Conservation (phyloP, 116 monocot species). For the Zostera marina region DNA sequence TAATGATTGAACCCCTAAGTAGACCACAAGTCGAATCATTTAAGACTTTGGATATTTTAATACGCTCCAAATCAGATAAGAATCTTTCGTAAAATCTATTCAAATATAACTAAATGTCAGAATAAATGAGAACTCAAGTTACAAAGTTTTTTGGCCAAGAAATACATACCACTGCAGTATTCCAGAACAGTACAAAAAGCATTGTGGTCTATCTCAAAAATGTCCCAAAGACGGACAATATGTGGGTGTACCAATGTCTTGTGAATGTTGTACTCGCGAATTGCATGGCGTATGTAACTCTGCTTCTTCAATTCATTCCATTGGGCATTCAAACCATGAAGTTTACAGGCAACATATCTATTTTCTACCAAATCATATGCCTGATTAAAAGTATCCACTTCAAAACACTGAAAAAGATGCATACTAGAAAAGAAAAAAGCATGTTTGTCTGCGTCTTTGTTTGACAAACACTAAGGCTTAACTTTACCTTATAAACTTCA, state of each 20-base stretch:
- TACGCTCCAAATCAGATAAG: too few species aligned
- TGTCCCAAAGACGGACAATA: constrained; percentile 94
- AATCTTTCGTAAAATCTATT: not conserved
- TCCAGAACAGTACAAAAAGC: constrained; percentile 97
- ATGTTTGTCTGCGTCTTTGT: too few species aligned
- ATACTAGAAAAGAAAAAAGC: constrained; percentile 12
- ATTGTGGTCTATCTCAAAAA: constrained; percentile 91
- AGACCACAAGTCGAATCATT: not conserved
- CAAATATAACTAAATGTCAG: not conserved
- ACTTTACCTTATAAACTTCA: constrained; percentile 88
- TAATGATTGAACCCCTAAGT: not conserved
- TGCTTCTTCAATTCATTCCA: constrained; percentile 99
- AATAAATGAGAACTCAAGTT: not conserved
- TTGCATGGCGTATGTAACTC: constrained; percentile 95
- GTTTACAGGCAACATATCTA: constrained; percentile 96
- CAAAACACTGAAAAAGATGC: constrained; percentile 38
- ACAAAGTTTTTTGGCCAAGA: not conserved
- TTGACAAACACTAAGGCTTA: not conserved
- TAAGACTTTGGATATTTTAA: too few species aligned
- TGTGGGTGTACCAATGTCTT: constrained; percentile 87
- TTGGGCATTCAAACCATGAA: constrained; percentile 92
- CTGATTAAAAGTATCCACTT: constrained; percentile 55
- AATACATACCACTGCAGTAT: constrained; percentile 77
- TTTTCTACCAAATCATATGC: constrained; percentile 92
- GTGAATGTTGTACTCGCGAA: constrained; percentile 97